A percentile compares a stretch with the other conserved stretches of the same genome.
phyloP scores from a whole-genome alignment of 345 rosid species.

The Moringa oleifera region DNA sequence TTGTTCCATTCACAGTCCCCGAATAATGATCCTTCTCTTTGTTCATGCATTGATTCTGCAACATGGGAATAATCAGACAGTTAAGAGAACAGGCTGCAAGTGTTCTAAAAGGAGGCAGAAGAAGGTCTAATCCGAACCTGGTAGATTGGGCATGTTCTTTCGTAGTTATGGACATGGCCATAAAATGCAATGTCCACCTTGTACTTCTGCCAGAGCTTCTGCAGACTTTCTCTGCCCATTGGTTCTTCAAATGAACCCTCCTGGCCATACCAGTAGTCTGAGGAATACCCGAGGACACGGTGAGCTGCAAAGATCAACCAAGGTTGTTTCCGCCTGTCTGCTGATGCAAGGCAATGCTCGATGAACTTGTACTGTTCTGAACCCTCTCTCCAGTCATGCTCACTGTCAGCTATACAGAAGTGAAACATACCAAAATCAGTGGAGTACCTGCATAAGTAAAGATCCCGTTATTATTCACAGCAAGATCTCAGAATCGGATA shows the following conservation, averaged over 20 bases:
- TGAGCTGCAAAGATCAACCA: slow-evolving; percentile 79
- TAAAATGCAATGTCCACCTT: slow-evolving; percentile 75
- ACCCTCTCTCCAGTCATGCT: slow-evolving; percentile 87
- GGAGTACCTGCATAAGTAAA: slow-evolving; percentile 39
- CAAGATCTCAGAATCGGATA: not conserved
- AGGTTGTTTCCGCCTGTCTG: slow-evolving; percentile 70
- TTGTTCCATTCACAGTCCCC: slow-evolving; percentile 66
- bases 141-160: slow-evolving; percentile 73
- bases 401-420: slow-evolving; percentile 75
- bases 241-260: slow-evolving; percentile 69
- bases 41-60: slow-evolving; percentile 68
- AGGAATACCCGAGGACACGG: slow-evolving; percentile 75
- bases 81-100: slow-evolving; percentile 7
- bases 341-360: slow-evolving; percentile 64
- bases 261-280: slow-evolving; percentile 40
- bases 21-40: slow-evolving; percentile 48
- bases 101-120: not conserved
- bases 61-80: slow-evolving; percentile 8
- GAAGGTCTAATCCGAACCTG: slow-evolving; percentile 29
- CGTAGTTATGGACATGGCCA: slow-evolving; percentile 86
- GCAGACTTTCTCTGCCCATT: slow-evolving; percentile 77
- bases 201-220: slow-evolving; percentile 83
- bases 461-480: not conserved
- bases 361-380: slow-evolving; percentile 64
- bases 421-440: slow-evolving; percentile 79